These are phyloP conservation scores for Rosa lucieae DNA, from an alignment of 306 rosid genomes.

Conservation along the genomic window DNA sequence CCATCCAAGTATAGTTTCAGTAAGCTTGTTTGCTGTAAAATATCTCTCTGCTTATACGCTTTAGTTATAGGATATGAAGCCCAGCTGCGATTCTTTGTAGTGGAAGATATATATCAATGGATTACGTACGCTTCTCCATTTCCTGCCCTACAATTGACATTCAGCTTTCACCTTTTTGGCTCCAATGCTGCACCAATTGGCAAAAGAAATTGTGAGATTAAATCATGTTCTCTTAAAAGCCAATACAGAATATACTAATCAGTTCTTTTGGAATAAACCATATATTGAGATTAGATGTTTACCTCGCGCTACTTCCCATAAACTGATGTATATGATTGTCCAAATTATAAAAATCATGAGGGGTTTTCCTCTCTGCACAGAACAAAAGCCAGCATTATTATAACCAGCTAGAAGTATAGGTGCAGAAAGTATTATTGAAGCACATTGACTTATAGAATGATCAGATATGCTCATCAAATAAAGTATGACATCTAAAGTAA, in stretches of 20 bases:
- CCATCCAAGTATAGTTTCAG: conserved; percentile 72
- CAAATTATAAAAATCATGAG: conserved; percentile 64
- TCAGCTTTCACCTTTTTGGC: conserved; percentile 94
- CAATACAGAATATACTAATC: conserved; percentile 41
- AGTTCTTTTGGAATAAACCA: conserved; percentile 3
- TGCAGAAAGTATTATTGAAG: neutral
- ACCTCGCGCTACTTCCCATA: conserved; percentile 80
- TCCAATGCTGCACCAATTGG: conserved; percentile 65
- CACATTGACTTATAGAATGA: neutral
- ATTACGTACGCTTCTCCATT: conserved; percentile 55
- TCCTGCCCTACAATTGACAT: conserved; percentile 65
- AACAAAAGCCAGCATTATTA: neutral
- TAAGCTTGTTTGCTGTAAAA: conserved; percentile 69
- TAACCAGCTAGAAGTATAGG: neutral
- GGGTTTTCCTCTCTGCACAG: conserved; percentile 51
- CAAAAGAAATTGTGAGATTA: conserved; percentile 20
- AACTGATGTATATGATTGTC: conserved; percentile 75
- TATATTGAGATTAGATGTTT: conserved; percentile 4
- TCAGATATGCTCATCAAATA: neutral
- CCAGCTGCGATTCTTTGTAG: neutral
- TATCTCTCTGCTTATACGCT: conserved; percentile 34
- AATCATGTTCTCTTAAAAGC: conserved; percentile 31
- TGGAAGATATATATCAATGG: neutral
- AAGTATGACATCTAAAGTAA: neutral
- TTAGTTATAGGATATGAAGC: neutral